These are phyloP conservation scores for Capronia coronata DNA, from an alignment of 2,329 filamentous ascomycete genomes.

Conservation along the genomic window DNA sequence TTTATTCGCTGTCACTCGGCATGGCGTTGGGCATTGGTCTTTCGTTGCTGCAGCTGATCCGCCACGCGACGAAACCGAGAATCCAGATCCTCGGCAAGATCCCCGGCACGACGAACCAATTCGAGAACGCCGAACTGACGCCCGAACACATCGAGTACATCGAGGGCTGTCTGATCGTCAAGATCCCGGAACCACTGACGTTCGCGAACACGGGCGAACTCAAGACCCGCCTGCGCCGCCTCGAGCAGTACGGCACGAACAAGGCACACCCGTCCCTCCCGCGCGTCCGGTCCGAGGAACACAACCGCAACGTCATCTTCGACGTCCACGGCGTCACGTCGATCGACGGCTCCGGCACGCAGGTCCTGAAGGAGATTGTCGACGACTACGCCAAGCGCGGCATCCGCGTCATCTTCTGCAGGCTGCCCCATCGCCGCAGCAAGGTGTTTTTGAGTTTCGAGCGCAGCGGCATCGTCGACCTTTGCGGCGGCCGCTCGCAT, in stretches of 20 bases:
- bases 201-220: slow-evolving; percentile 95
- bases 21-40: slow-evolving; percentile 92
- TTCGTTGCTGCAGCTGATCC: slow-evolving; percentile 81
- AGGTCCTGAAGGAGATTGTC: slow-evolving; percentile 88
- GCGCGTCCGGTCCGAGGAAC: slow-evolving; percentile 65
- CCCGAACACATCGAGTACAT: slow-evolving; percentile 75
- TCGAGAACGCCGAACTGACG: slow-evolving; percentile 74
- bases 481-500: slow-evolving; percentile 68
- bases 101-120: slow-evolving; percentile 66
- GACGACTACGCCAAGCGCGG: slow-evolving; percentile 67
- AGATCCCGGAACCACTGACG: slow-evolving; percentile 92
- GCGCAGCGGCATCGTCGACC: slow-evolving; percentile 74
- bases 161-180: slow-evolving; percentile 88
- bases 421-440: slow-evolving; percentile 45
- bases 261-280: slow-evolving; percentile 82
- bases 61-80: slow-evolving; percentile 81
- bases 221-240: slow-evolving; percentile 70
- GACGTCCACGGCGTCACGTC: slow-evolving; percentile 96
- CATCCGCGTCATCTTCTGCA: slow-evolving; percentile 54
- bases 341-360: slow-evolving; percentile 85
- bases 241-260: slow-evolving; percentile 86
- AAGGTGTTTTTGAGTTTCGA: slow-evolving; percentile 67
- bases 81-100: slow-evolving; percentile 94
- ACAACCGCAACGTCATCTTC: slow-evolving; percentile 89
- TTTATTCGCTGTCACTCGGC: slow-evolving; percentile 88